Conservation (phyloP, 1,284 basidiomycete species). For the Kwoniella shivajii region DNA sequence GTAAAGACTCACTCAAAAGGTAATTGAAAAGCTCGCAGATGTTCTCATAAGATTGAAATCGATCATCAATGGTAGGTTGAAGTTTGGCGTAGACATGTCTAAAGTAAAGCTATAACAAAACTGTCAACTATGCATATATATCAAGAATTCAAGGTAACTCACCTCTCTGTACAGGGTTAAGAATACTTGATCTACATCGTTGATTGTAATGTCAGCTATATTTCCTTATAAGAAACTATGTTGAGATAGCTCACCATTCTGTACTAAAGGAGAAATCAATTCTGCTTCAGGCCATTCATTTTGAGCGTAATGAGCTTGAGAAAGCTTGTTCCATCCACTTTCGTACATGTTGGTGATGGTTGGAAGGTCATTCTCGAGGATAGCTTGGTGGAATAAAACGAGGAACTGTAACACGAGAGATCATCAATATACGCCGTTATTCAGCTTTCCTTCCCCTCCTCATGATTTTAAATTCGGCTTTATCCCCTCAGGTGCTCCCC, state of each 20-base stretch:
- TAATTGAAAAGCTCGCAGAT: slow-evolving; percentile 98
- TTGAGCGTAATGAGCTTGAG: slow-evolving; percentile 85
- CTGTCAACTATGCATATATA: neutral
- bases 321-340: slow-evolving; percentile 93
- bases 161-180: slow-evolving; percentile 94
- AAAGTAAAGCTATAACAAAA: slow-evolving; percentile 45
- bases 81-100: slow-evolving; percentile 91
- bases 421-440: slow-evolving; percentile 5
- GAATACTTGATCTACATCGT: slow-evolving; percentile 77
- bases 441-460: neutral
- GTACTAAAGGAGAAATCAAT: slow-evolving; percentile 87
- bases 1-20: slow-evolving; percentile 66
- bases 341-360: slow-evolving; percentile 92
- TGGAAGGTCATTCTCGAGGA: slow-evolving; percentile 79
- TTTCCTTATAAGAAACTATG: neutral
- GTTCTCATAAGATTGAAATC: slow-evolving; percentile 98
- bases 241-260: slow-evolving; percentile 67
- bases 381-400: slow-evolving; percentile 79
- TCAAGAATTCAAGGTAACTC: slow-evolving; percentile 64
- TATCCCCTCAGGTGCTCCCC: neutral
- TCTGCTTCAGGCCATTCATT: slow-evolving; percentile 98
- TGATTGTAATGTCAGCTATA: neutral
- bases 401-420: slow-evolving; percentile 66
- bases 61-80: slow-evolving; percentile 92
- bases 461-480: neutral